Evolutionary conservation across 2,329 filamentous ascomycete genomes (phyloP).

Genomic region (Trichoderma asperellum): DNA sequence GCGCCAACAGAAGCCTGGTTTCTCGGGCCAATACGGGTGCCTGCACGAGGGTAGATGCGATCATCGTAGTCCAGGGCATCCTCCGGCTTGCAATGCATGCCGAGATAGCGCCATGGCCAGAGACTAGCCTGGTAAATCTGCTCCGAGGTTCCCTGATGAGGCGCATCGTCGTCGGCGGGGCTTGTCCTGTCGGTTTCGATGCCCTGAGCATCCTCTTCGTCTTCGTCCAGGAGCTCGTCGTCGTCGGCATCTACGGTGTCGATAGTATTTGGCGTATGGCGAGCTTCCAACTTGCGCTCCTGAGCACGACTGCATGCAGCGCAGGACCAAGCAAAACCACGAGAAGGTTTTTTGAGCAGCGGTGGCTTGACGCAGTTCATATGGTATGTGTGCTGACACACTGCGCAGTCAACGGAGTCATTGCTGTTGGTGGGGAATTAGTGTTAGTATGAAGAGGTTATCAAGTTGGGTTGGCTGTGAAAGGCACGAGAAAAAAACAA

Average conservation of each 20-base stretch:
- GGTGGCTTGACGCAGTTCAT: slow-evolving; percentile 97
- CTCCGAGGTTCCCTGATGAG: slow-evolving; percentile 71
- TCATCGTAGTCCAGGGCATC: slow-evolving; percentile 97
- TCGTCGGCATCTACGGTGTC: slow-evolving; percentile 71
- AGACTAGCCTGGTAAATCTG: slow-evolving; percentile 91
- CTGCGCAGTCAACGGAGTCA: slow-evolving; percentile 95
- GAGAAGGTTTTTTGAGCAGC: slow-evolving; percentile 90
- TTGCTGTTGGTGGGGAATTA: slow-evolving; percentile 55
- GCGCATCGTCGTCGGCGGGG: slow-evolving; percentile 61
- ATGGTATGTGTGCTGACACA: slow-evolving; percentile 93
- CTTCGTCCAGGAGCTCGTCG: slow-evolving; percentile 66
- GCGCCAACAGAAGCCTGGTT: slow-evolving; percentile 85
- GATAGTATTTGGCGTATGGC: slow-evolving; percentile 76
- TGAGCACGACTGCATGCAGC: slow-evolving; percentile 95
- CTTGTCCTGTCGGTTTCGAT: slow-evolving; percentile 65
- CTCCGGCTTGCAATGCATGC: slow-evolving; percentile 92
- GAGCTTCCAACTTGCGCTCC: slow-evolving; percentile 87
- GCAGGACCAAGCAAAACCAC: slow-evolving; percentile 98
- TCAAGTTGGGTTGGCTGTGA: background rate
- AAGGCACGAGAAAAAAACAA: background rate
- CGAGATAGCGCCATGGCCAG: slow-evolving; percentile 95
- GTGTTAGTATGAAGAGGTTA: slow-evolving; percentile 14
- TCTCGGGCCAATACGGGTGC: slow-evolving; percentile 85
- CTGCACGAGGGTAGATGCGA: slow-evolving; percentile 93
- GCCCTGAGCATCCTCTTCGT: slow-evolving; percentile 68